Base-by-base conservation (phyloP, 2,329 filamentous ascomycete species). In the Magnaporthiopsis incrustans region DNA sequence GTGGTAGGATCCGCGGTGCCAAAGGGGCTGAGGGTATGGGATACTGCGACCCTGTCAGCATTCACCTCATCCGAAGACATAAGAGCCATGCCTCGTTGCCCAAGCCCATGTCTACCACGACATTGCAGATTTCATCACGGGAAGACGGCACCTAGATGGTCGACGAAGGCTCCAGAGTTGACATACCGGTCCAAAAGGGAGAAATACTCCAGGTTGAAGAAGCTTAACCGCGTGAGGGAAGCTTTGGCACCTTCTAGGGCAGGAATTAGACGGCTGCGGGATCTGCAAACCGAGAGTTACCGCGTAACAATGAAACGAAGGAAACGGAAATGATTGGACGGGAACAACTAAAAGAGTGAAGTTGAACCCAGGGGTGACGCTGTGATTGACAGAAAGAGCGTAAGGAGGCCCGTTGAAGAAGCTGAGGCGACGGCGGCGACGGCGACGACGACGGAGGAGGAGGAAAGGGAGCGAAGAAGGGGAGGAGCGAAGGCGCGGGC, bases 301-400 rank as follows among this genome's bases (percentile, higher is more conserved):
- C 22, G 27, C 10, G 5, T 30, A 59, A 50, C 33, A 63, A 59
- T 32, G 10, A 38, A 59, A 61, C 57, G 50, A 61, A 58, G 30
- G 59, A 56, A 53, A 62, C 63, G 71, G 69, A 75, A 80, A 80
- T 69, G 78, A 81, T 70, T 69, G 78, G 77, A 80, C 77, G 74
- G 78, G 70, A 71, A 73, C 78, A 77, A 76, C 77, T 74, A 72
- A 79, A 77, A 74, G 79, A 80, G 73, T 78, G 77, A 78, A 78
- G 76, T 73, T 76, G 77, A 77, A 70, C 73, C 76, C 77, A 71
- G 67, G 69, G 66, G 57, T 64, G 35, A 22, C 32, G n/a, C 58
- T 60, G n/a, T 32, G 58, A n/a, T 60, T n/a, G 32, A 22, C 26
- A 56, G 35, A 15, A 27, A 62, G 38, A 44, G 60, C 30, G 53